phyloP scores from a whole-genome alignment of 805 yeast genomes.

The Kluyveromyces wickerhamii region DNA sequence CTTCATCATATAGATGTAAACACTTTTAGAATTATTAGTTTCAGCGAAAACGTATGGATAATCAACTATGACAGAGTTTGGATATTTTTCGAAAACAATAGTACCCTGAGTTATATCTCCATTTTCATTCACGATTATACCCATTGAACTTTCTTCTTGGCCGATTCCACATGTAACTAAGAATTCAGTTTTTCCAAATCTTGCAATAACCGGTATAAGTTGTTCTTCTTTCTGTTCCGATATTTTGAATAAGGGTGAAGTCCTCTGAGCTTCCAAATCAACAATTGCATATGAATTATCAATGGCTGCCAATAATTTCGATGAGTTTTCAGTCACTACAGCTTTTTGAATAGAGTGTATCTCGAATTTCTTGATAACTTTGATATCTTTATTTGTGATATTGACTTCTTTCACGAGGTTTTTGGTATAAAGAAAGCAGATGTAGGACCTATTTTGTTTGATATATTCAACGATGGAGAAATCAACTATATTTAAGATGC shows the following conservation, averaged over 20 bases:
- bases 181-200: slow-evolving; percentile 15
- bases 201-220: slow-evolving; percentile 20
- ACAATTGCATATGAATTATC: slow-evolving; percentile 21
- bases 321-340: slow-evolving; percentile 10
- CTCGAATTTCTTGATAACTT: slow-evolving; percentile 9
- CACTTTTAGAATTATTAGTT: slow-evolving; percentile 8
- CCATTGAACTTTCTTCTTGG: slow-evolving; percentile 22
- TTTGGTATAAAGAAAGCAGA: slow-evolving; percentile 11
- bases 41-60: slow-evolving; percentile 22
- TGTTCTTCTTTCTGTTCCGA: slow-evolving; percentile 17
- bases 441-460: slow-evolving; percentile 12
- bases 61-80: slow-evolving; percentile 15
- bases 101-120: slow-evolving; percentile 29
- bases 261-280: slow-evolving; percentile 12
- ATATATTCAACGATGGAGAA: slow-evolving; percentile 14
- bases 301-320: slow-evolving; percentile 16
- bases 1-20: slow-evolving; percentile 11
- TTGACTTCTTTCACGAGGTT: slow-evolving; percentile 11
- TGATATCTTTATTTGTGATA: slow-evolving; percentile 10
- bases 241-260: slow-evolving; percentile 22
- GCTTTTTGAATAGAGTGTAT: slow-evolving; percentile 13
- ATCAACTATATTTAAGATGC: slow-evolving; percentile 15
- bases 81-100: slow-evolving; percentile 22
- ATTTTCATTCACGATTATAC: slow-evolving; percentile 21
- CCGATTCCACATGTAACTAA: slow-evolving; percentile 26